A percentile compares a stretch with the other conserved stretches of the same genome.
Conservation (phyloP, 768 basidiomycete genomes). For the Tulasnella calospora region DNA sequence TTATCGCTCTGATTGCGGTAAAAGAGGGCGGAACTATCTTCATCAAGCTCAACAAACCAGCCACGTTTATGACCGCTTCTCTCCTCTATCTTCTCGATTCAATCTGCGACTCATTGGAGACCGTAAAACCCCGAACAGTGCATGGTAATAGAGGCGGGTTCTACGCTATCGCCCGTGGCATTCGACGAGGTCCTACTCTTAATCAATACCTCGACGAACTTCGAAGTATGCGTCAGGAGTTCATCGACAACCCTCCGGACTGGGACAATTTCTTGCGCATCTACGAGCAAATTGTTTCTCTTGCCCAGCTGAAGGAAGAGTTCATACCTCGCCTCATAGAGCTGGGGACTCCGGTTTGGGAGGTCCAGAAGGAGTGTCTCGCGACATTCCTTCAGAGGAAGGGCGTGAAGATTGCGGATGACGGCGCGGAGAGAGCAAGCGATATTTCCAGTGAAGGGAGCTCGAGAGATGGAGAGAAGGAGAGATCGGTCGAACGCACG, state of each 20-base stretch:
- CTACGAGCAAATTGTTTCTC: background rate
- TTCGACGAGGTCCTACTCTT: background rate
- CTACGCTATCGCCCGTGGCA: background rate
- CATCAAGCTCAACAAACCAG: background rate
- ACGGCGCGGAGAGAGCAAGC: background rate
- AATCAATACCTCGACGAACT: background rate
- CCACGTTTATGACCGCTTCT: background rate
- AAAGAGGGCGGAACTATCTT: background rate
- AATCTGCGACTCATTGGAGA: background rate
- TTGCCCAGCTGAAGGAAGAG: background rate
- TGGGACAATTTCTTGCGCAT: background rate
- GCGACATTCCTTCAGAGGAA: background rate
- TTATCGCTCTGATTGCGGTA: background rate
- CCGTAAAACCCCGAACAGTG: background rate
- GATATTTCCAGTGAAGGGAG: background rate
- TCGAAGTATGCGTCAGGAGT: background rate
- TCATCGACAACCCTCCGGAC: background rate
- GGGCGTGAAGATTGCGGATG: background rate
- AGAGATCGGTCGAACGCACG: background rate
- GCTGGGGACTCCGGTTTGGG: slow-evolving; percentile 9
- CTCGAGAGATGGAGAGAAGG: background rate
- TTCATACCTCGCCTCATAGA: background rate
- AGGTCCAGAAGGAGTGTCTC: slow-evolving; percentile 9
- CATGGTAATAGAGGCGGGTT: background rate
- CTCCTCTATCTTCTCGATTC: background rate